Evolutionary conservation across 2,329 filamentous ascomycete species (phyloP), one percentile per base, ranked within the genome.

Genomic region (Fusarium decemcellulare): DNA sequence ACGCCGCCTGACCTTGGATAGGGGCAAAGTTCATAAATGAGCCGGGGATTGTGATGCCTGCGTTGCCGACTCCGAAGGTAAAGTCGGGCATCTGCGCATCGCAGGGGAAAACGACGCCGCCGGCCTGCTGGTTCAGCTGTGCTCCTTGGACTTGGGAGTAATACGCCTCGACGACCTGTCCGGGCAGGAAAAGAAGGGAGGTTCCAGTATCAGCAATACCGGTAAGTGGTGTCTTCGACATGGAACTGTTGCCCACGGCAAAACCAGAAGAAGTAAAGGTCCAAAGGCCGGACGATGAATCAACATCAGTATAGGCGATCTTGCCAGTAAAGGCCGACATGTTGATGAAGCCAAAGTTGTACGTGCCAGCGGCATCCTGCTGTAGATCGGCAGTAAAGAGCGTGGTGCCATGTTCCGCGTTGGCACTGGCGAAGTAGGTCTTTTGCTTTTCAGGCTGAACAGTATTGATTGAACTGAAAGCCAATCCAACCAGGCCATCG

Each of bases 321-420:
- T 84, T 71, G 42, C 92, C 92, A 3, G 77, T 82, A 77, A 91
- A 92, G 73, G 92, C 89, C 57, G 81, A 81, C 2, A 74, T 75
- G 78, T 94, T 91, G 74, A 95, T 90, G 68, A 80, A 84, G 64
- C 93, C 93, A 76, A 95, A 95, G 73, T 93, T 90, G 80, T 93
- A 95, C 46, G 87, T 85, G 37, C 92, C 92, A 4, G 76, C 66
- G 2, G 72, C 67, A 18, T 77, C 83, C 66, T 87, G 85, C 71
- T 88, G 87, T 37, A 95, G 84, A 64, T 91, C 87, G 14, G 90
- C 91, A 0, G 92, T 93, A 79, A 95, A 92, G 23, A 95, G 80
- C 3, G 65, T 58, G 12, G 61, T 23, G 3, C 64, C 59, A 23
- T 79, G 70, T 11, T 60, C 44, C 0, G 57, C 46, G 36, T 59